Evolutionary conservation across 176 grass and related monocot genomes (phyloP).

Genomic region (Coix lacrymajobi): DNA sequence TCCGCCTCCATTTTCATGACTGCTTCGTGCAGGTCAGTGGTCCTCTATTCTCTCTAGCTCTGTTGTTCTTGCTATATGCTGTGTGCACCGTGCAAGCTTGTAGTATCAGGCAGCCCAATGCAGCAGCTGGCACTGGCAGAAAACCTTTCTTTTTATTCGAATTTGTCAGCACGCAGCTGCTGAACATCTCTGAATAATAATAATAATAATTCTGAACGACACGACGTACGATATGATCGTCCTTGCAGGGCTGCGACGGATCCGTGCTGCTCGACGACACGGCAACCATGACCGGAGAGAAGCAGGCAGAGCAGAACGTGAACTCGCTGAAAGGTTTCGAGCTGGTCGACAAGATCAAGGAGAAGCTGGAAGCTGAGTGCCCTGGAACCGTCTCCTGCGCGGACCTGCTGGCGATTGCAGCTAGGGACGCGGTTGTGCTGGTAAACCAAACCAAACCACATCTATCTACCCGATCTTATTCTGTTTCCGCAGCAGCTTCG

Average conservation of each 20-base stretch:
- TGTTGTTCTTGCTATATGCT: background rate
- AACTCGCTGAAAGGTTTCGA: slow-evolving; percentile 97
- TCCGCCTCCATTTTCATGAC: slow-evolving; percentile 94
- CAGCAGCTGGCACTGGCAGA: background rate
- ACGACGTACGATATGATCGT: too few relatives aligned
- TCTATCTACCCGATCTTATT: too few relatives aligned
- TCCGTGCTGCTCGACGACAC: slow-evolving; percentile 95
- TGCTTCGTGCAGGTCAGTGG: slow-evolving; percentile 93
- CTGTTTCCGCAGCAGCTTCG: too few relatives aligned
- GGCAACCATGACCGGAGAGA: slow-evolving; percentile 58
- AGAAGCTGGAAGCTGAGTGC: slow-evolving; percentile 87
- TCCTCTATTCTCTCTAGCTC: background rate
- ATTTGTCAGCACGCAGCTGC: background rate
- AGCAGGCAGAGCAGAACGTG: slow-evolving; percentile 71
- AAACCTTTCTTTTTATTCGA: background rate
- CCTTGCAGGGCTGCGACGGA: slow-evolving; percentile 77
- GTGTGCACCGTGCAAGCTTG: background rate
- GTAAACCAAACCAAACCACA: slow-evolving; percentile 25
- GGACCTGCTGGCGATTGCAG: slow-evolving; percentile 83
- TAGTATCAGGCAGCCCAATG: background rate
- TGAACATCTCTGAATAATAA: slow-evolving; percentile 14
- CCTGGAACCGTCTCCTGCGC: slow-evolving; percentile 82
- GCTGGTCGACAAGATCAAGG: slow-evolving; percentile 81
- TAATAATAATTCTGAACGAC: background rate
- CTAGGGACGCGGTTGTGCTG: slow-evolving; percentile 72